phyloP scores from a whole-genome alignment of 495 filamentous ascomycete species.

The Penicillium mononematosum region DNA sequence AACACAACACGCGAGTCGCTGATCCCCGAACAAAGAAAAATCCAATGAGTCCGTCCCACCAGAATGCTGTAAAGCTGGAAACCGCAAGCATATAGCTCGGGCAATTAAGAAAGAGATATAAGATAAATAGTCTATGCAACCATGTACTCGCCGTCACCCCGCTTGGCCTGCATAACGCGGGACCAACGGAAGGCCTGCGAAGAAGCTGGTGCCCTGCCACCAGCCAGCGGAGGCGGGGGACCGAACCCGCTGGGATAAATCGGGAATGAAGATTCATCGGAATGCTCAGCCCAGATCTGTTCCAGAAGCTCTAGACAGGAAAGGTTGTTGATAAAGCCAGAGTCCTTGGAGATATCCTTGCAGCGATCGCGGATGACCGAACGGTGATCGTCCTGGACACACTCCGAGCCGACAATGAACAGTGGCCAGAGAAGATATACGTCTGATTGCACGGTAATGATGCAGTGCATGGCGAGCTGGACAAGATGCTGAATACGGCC shows the following conservation, averaged over 20 bases:
- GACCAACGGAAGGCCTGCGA: conserved; percentile 71
- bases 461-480: conserved; percentile 74
- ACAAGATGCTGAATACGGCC: conserved; percentile 83
- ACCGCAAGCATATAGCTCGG: neutral
- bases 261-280: conserved; percentile 25
- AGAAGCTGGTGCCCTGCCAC: conserved; percentile 15
- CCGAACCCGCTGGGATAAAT: conserved; percentile 23
- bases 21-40: conserved; percentile 13
- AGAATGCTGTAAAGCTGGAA: conserved; percentile 8
- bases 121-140: conserved; percentile 56
- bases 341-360: conserved; percentile 80
- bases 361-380: conserved; percentile 74
- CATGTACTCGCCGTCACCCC: conserved; percentile 81
- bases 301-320: conserved; percentile 83
- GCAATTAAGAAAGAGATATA: conserved; percentile 2
- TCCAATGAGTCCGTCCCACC: neutral
- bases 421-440: conserved; percentile 94
- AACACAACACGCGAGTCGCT: conserved; percentile 16
- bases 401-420: conserved; percentile 88
- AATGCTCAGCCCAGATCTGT: conserved; percentile 68
- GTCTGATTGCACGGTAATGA: conserved; percentile 73
- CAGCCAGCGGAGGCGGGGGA: conserved; percentile 21
- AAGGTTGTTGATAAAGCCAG: conserved; percentile 89
- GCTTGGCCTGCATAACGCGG: conserved; percentile 63
- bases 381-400: conserved; percentile 77